phyloP scores from a whole-genome alignment of 1,284 basidiomycete genomes.

The Leccinum subspadiceum region DNA sequence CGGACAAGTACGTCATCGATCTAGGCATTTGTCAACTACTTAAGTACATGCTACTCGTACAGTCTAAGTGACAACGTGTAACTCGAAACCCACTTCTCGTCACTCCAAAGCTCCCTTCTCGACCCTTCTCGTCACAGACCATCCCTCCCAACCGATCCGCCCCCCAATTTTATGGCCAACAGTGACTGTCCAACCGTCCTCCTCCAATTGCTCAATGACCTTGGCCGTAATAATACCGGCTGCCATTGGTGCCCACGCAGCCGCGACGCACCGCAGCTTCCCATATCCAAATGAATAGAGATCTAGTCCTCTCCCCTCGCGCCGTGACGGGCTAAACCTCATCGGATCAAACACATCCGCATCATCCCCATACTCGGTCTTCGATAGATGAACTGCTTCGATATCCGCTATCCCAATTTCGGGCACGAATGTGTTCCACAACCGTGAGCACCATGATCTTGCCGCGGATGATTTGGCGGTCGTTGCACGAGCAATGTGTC shows the following conservation, averaged over 20 bases:
- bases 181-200: constrained; percentile 24
- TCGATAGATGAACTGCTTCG: constrained; percentile 38
- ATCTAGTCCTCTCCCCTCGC: constrained; percentile 19
- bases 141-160: constrained; percentile 31
- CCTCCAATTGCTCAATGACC: constrained; percentile 35
- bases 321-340: constrained; percentile 35
- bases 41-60: neutral
- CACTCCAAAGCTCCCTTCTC: neutral
- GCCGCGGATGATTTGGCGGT: neutral
- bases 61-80: neutral
- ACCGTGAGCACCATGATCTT: neutral
- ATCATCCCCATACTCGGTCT: constrained; percentile 39
- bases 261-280: constrained; percentile 43
- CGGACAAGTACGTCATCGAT: neutral
- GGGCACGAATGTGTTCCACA: constrained; percentile 8
- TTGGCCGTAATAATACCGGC: constrained; percentile 45
- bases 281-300: constrained; percentile 49
- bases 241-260: constrained; percentile 52
- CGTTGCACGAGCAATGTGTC: constrained; percentile 41
- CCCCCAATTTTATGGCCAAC: constrained; percentile 22
- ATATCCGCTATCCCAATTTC: constrained; percentile 41
- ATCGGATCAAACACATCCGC: constrained; percentile 41
- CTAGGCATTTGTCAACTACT: neutral
- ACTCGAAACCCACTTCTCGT: neutral
- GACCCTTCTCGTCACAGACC: neutral